Base-by-base conservation (phyloP, 176 grass and related monocot genomes). In the Avena eriantha region DNA sequence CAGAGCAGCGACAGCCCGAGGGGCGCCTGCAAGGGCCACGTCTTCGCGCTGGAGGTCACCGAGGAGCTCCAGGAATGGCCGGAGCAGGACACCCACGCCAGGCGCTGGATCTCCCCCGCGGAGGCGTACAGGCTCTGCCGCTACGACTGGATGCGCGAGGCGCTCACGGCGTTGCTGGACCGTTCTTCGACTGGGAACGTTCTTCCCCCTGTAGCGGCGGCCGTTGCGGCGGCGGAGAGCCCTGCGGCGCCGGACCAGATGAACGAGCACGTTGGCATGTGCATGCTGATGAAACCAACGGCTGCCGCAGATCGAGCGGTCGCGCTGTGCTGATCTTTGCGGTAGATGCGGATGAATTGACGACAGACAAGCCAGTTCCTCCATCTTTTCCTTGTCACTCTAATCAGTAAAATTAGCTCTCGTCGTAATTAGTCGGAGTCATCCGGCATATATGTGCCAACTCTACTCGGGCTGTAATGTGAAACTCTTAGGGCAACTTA, bases 141-240 rank as follows among this genome's bases (percentile, higher is more conserved):
- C 71, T 98, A 98, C 70, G 90, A 94, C 43, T 98, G 96, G 96
- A 98, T 98, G 96, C 87, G 92, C 33, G 90, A 96, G 91, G 96
- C 96, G 21, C 94, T 98, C 12, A 68, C 92, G 12, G 87, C 82
- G 35, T 81, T 96, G 78, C 70, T 89, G n/a, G 78, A 80, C 15
- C 84, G 79, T 17, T 61, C 89, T 26, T 14, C 72, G 0, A 14
- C 18, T 14, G 1, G 29, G 29, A 29, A 29, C 29, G 29, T 29
- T 29, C 29, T 29, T 2, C 29, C 29, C 29, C 29, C 29, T 29
- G 29, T 29, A 29, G 29, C 29, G 29, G 29, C 29, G 29, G 29
- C 29, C 29, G 29, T 29, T 29, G 29, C 29, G 29, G 69, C 23
- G 69, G 13, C 45, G 1, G 71, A 49, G 71, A 26, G 71, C 71